Conservation (phyloP, 1,284 basidiomycete species). For the Rhodotorula mucilaginosa region DNA sequence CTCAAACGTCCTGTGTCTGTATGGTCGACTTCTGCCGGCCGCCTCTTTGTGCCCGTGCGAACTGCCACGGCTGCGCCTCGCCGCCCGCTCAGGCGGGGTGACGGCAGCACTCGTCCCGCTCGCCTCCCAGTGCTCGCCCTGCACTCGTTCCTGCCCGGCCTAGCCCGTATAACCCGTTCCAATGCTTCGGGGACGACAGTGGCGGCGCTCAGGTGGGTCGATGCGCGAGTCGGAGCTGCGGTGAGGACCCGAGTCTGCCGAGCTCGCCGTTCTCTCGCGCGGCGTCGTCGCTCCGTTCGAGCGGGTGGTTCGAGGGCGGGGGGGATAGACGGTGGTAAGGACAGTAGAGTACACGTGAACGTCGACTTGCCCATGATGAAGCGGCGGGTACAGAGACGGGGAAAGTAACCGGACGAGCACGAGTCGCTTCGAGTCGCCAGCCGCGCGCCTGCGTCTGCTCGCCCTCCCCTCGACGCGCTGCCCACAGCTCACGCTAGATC, state of each 20-base stretch:
- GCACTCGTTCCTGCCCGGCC: too few relatives aligned
- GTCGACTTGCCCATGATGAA: conserved; percentile 16
- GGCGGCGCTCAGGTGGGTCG: too few relatives aligned
- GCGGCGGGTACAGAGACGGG: conserved; percentile 13
- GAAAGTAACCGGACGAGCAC: not conserved
- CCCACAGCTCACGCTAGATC: not conserved
- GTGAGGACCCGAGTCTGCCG: too few relatives aligned
- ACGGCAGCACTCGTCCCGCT: too few relatives aligned
- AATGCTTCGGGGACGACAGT: too few relatives aligned
- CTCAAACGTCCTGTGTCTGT: not conserved
- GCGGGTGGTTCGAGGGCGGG: not conserved
- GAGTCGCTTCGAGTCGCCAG: not conserved
- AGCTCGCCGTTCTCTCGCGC: not conserved
- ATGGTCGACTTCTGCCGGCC: too few relatives aligned
- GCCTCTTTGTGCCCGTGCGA: too few relatives aligned
- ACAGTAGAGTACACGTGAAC: not conserved
- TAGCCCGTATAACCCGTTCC: too few relatives aligned
- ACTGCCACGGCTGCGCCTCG: too few relatives aligned
- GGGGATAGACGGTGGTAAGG: not conserved
- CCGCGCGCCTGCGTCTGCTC: not conserved
- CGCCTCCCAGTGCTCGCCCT: too few relatives aligned
- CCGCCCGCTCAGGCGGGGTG: too few relatives aligned
- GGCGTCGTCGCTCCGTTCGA: not conserved
- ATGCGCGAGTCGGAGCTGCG: not conserved
- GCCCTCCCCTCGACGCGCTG: not conserved